Evolutionary conservation across 2,329 filamentous ascomycete species (phyloP).

Genomic region (Colletotrichum sp.): DNA sequence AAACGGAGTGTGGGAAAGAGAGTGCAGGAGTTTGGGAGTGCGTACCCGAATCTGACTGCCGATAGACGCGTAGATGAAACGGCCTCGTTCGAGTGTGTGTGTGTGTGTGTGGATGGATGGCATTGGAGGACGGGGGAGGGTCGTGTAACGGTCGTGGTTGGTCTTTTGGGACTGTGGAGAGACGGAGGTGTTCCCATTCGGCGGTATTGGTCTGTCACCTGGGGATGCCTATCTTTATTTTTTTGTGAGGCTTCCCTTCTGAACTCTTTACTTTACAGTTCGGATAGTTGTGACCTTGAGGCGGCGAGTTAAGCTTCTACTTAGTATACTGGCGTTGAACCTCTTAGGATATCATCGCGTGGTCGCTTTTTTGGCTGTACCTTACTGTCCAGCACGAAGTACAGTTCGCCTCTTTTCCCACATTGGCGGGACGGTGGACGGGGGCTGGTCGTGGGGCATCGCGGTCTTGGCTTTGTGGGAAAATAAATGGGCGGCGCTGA

Average conservation of each 20-base stretch:
- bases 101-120: background rate
- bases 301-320: background rate
- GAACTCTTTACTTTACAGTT: background rate
- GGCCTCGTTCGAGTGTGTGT: slow-evolving; percentile 3
- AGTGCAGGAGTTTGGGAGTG: background rate
- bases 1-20: background rate
- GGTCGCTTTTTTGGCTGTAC: too few species aligned
- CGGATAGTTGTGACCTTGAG: background rate
- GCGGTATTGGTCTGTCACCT: background rate
- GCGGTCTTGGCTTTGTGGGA: background rate
- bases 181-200: background rate
- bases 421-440: background rate
- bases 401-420: background rate
- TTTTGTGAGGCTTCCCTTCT: background rate
- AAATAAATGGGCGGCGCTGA: background rate
- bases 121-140: background rate
- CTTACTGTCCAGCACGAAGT: too few species aligned
- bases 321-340: background rate
- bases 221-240: background rate
- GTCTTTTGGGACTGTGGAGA: background rate
- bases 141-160: background rate
- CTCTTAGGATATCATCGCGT: background rate
- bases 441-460: background rate
- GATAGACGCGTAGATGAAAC: slow-evolving; percentile 17
- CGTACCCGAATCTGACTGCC: slow-evolving; percentile 6